These are phyloP conservation scores for Arabis hirsuta DNA, from an alignment of 345 rosid species.

Conservation along the genomic window DNA sequence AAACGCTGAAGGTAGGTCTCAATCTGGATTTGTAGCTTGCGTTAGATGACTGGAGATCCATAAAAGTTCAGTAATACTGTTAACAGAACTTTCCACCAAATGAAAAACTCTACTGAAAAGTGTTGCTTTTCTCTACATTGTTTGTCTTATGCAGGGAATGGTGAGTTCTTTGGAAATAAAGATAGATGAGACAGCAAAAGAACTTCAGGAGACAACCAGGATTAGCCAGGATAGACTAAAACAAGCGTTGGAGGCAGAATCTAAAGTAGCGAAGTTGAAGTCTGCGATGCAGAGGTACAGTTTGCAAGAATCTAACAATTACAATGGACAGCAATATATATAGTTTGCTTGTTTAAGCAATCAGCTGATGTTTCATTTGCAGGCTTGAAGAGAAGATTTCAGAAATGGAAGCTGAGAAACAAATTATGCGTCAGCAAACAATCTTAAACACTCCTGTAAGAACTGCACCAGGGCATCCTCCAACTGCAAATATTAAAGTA, in stretches of 20 bases:
- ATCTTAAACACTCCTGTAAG: slow-evolving; percentile 56
- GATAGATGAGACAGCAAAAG: slow-evolving; percentile 89
- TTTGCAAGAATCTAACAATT: slow-evolving; percentile 35
- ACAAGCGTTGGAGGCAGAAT: slow-evolving; percentile 94
- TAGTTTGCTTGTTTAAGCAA: slow-evolving; percentile 12
- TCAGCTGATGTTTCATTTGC: slow-evolving; percentile 43
- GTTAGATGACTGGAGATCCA: background rate
- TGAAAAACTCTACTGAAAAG: background rate
- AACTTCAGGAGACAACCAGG: slow-evolving; percentile 74
- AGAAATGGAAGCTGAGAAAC: slow-evolving; percentile 86
- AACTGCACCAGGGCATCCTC: slow-evolving; percentile 62
- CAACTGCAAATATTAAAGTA: slow-evolving; percentile 57
- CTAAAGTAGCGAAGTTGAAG: slow-evolving; percentile 81
- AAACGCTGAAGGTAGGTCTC: slow-evolving; percentile 78
- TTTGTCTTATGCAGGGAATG: slow-evolving; percentile 62
- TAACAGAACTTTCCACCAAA: slow-evolving; percentile 1
- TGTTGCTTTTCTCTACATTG: slow-evolving; percentile 2
- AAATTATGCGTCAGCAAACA: slow-evolving; percentile 78
- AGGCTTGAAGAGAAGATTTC: slow-evolving; percentile 90
- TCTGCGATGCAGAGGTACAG: slow-evolving; percentile 82
- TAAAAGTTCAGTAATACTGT: background rate
- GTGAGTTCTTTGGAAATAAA: slow-evolving; percentile 80
- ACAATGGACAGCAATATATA: slow-evolving; percentile 19
- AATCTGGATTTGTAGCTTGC: slow-evolving; percentile 24
- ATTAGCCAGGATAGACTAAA: slow-evolving; percentile 90